Conservation (phyloP, 2,329 filamentous ascomycete species). For the Colletotrichum truncatum region DNA sequence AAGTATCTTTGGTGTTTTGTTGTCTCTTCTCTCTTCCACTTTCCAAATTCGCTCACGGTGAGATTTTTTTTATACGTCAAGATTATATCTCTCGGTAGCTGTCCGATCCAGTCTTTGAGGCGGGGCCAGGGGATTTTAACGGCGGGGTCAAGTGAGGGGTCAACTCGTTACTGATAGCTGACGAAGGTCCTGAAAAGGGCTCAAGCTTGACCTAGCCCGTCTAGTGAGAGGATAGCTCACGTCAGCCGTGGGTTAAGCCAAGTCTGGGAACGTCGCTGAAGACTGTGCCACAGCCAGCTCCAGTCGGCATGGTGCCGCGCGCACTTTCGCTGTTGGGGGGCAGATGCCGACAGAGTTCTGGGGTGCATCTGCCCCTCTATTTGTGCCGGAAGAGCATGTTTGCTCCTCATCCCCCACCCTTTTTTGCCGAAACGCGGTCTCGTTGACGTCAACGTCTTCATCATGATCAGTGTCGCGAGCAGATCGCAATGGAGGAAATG, state of each 20-base stretch:
- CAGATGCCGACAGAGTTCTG: constrained; percentile 5
- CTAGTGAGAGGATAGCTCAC: not conserved
- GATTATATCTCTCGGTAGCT: not conserved
- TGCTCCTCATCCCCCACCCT: constrained; percentile 6
- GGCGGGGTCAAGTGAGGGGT: constrained; percentile 25
- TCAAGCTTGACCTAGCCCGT: not conserved
- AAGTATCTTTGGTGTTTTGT: no score
- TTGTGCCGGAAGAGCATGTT: not conserved
- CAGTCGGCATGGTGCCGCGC: not conserved
- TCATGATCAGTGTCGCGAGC: no score
- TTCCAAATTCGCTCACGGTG: not conserved
- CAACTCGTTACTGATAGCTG: constrained; percentile 13
- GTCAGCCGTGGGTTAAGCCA: constrained; percentile 10
- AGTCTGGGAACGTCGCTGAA: not conserved
- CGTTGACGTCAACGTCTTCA: constrained; percentile 12
- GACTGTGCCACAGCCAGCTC: not conserved
- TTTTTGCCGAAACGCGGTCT: not conserved
- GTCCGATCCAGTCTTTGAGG: not conserved
- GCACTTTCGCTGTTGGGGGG: not conserved
- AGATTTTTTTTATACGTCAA: constrained; percentile 1
- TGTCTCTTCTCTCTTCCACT: not conserved
- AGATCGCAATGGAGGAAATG: no score
- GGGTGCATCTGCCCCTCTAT: constrained; percentile 18
- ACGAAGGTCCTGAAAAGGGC: constrained; percentile 4
- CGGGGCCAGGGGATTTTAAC: constrained; percentile 19